A percentile compares a stretch with the other conserved stretches of the same genome.
Conservation (phyloP, 2,329 filamentous ascomycete genomes). For the Arthroderma sp. region DNA sequence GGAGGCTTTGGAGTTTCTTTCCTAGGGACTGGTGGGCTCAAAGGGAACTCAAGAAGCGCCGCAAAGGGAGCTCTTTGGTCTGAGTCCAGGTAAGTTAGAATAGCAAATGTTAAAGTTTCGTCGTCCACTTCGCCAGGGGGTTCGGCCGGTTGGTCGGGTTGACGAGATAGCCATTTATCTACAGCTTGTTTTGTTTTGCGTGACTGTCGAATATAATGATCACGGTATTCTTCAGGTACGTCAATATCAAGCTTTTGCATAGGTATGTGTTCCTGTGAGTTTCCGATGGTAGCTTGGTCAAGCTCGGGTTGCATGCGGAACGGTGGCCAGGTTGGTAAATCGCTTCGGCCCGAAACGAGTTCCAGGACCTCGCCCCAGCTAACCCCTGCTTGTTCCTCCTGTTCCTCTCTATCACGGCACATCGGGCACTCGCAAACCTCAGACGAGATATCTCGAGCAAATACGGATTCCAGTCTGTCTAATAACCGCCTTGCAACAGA, state of each 20-base stretch:
- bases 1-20: constrained; percentile 51
- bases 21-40: constrained; percentile 48
- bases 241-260: constrained; percentile 82
- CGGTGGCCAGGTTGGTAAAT: constrained; percentile 79
- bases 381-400: constrained; percentile 51
- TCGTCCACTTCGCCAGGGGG: constrained; percentile 85
- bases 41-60: constrained; percentile 55
- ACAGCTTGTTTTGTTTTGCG: constrained; percentile 87
- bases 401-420: constrained; percentile 54
- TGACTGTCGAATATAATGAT: constrained; percentile 82
- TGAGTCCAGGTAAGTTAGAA: constrained; percentile 70
- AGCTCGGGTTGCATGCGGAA: constrained; percentile 58
- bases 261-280: constrained; percentile 41
- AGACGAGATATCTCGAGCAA: constrained; percentile 78
- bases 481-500: constrained; percentile 84
- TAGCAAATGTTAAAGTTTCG: constrained; percentile 85
- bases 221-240: constrained; percentile 82
- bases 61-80: constrained; percentile 72
- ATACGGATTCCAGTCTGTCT: constrained; percentile 85
- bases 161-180: constrained; percentile 76
- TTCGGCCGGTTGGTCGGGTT: constrained; percentile 59
- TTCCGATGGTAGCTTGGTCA: constrained; percentile 44
- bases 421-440: constrained; percentile 79
- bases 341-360: constrained; percentile 75
- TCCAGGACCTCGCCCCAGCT: constrained; percentile 96